These are phyloP conservation scores for Zygoascus tannicola DNA, from an alignment of 805 yeast genomes.

Conservation along the genomic window DNA sequence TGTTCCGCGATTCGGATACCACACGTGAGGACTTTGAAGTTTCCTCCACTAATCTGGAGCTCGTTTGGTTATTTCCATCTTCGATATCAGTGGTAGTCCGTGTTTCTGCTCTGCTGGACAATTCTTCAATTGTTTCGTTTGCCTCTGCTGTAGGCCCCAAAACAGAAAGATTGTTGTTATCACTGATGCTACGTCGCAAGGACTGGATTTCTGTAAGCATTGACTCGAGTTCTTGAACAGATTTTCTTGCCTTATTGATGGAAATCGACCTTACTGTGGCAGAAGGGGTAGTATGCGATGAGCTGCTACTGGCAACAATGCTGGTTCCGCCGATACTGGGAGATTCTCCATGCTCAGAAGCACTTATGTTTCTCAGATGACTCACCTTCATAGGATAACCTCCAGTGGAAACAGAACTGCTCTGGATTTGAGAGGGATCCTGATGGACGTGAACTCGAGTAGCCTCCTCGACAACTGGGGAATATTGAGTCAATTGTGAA, in stretches of 20 bases:
- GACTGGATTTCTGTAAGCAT: slow-evolving; percentile 13
- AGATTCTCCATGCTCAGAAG: not conserved
- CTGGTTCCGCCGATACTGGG: not conserved
- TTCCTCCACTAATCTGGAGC: too few relatives aligned
- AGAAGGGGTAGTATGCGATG: slow-evolving; percentile 3
- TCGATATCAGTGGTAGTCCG: too few relatives aligned
- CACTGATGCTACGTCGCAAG: slow-evolving; percentile 12
- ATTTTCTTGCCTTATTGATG: slow-evolving; percentile 13
- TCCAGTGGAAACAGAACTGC: not conserved
- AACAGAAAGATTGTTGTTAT: not conserved
- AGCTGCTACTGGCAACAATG: not conserved
- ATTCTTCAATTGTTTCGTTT: too few relatives aligned
- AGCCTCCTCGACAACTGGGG: slow-evolving; percentile 18
- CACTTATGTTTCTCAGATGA: not conserved
- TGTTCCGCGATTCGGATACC: not conserved
- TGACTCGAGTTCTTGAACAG: slow-evolving; percentile 13
- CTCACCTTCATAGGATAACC: not conserved
- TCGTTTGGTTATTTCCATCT: too few relatives aligned
- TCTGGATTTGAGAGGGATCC: not conserved
- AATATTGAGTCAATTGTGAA: slow-evolving; percentile 18
- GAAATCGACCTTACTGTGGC: slow-evolving; percentile 5
- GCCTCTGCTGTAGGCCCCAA: too few relatives aligned
- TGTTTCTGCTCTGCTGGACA: too few relatives aligned
- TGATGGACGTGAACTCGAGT: slow-evolving; percentile 11
- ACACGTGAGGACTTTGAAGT: too few relatives aligned